These are phyloP conservation scores for Sporothrix mexicana DNA, from an alignment of 2,329 filamentous ascomycete species.

Conservation along the genomic window DNA sequence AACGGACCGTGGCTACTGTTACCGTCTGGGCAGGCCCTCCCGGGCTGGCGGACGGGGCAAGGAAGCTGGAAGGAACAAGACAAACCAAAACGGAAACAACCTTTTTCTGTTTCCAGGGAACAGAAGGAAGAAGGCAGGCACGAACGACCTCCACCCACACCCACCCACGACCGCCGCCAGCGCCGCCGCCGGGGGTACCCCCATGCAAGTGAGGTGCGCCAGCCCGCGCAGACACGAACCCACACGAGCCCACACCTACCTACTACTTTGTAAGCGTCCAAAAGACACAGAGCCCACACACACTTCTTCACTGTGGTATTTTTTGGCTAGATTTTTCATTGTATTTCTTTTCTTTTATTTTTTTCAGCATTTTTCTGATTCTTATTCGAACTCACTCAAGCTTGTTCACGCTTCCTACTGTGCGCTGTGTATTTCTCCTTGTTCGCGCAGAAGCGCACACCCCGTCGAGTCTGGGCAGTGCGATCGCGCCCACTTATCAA, in stretches of 20 bases:
- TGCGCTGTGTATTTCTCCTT: background rate
- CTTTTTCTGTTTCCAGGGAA: background rate
- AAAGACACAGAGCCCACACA: conserved; percentile 11
- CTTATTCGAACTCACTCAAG: conserved; percentile 3
- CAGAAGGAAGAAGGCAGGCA: conserved; percentile 1
- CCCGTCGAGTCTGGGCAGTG: too few relatives aligned
- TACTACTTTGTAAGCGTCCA: background rate
- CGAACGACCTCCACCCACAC: conserved; percentile 25
- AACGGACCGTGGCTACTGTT: background rate
- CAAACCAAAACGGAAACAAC: conserved; percentile 20
- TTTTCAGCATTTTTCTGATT: too few relatives aligned
- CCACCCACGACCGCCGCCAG: background rate
- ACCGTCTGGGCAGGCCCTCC: background rate
- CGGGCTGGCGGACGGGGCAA: background rate
- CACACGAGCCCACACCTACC: conserved; percentile 16
- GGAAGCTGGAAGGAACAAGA: background rate
- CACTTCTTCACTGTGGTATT: background rate
- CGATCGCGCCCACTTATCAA: background rate
- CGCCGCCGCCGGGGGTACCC: background rate
- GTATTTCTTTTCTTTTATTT: too few relatives aligned
- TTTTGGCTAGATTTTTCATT: too few relatives aligned
- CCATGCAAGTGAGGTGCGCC: background rate
- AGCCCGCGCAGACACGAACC: conserved; percentile 10
- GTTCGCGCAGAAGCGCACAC: background rate
- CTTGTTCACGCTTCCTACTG: conserved; percentile 3